Conservation (phyloP, 2,329 filamentous ascomycete species). For the Nothophoma quercina region DNA sequence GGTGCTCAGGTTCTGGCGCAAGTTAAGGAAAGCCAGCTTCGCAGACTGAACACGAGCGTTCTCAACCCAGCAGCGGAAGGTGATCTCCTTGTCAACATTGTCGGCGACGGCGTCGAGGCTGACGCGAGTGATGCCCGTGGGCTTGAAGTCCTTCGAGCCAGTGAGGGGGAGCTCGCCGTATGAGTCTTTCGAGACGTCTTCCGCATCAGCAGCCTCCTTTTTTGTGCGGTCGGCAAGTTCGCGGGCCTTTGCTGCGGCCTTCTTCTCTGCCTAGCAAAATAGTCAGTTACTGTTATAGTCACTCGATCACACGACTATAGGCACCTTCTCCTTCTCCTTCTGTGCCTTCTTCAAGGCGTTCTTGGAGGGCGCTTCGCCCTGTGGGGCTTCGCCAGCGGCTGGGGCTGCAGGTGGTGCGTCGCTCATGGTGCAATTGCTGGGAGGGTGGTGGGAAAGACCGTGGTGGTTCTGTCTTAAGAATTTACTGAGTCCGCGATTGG, state of each 20-base stretch:
- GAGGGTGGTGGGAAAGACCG: conserved; percentile 5
- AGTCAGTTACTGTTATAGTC: background rate
- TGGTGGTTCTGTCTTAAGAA: conserved; percentile 8
- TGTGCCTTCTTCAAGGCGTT: conserved; percentile 53
- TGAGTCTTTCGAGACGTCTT: conserved; percentile 74
- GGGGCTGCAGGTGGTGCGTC: conserved; percentile 39
- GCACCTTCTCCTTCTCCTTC: conserved; percentile 53
- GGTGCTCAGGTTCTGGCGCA: conserved; percentile 77
- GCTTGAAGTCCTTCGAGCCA: conserved; percentile 60
- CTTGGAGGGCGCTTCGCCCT: conserved; percentile 46
- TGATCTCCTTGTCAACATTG: conserved; percentile 61
- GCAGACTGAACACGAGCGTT: conserved; percentile 88
- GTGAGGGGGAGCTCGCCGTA: conserved; percentile 76
- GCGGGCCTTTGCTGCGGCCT: conserved; percentile 49
- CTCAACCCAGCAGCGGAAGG: conserved; percentile 81
- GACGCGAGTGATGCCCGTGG: conserved; percentile 63
- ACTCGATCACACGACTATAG: conserved; percentile 4
- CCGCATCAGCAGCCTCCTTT: conserved; percentile 71
- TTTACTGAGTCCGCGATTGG: conserved; percentile 6
- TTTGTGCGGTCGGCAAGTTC: conserved; percentile 60
- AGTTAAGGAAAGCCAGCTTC: conserved; percentile 89
- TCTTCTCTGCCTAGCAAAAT: conserved; percentile 48
- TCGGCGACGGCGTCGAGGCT: conserved; percentile 60
- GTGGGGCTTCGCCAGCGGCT: conserved; percentile 29
- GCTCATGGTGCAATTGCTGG: conserved; percentile 36